Base-by-base conservation (phyloP, 1,139 yeast genomes). In the Blastobotrys elegans region DNA sequence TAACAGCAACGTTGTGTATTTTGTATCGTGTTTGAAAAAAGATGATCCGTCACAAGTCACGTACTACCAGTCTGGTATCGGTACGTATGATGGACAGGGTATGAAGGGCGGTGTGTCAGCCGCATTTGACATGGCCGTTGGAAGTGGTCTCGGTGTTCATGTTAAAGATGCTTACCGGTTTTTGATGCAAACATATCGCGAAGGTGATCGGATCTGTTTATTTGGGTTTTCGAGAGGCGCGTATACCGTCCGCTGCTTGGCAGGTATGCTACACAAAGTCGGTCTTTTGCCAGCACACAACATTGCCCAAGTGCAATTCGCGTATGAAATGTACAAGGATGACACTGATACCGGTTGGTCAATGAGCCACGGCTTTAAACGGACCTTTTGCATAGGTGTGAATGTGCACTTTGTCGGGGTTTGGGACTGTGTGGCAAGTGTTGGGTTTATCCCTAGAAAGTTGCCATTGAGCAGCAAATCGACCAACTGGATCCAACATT, bases 191-290 rank as follows among this genome's bases (percentile, higher is more conserved):
- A 59, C 58, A 42, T 68, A 66, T 49, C 53, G 53, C n/a, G 53
- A 55, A 2, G 69, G 67, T 1, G 72, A 66, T 50, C 56, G 54
- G 29, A 62, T 69, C n/a, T 66, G 56, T 42, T 49, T 69, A 11
- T 61, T 69, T 55, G 73, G 73, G 4, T 69, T 66, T 49, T 65
- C 72, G 37, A 57, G 73, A 20, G 73, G 73, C 6, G 66, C 72
- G 42, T 69, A 67, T 51, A 62, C 69, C 2, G 72, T 70, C 2
- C 55, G 73, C 29, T 65, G 69, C 6, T 50, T 69, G 6, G 70
- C 68, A 0, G 73, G 72, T 0, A 67, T 69, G 73, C 60, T 69
- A 2, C 72, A 67, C 52, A 34, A 44, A 21, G 51, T 48, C 16
- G 51, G 51, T 6, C 34, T 48, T 1, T 21, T 48, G 6, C 43